phyloP scores from a whole-genome alignment of 108 stramenopile genomes.

The Cyclotella baltica region DNA sequence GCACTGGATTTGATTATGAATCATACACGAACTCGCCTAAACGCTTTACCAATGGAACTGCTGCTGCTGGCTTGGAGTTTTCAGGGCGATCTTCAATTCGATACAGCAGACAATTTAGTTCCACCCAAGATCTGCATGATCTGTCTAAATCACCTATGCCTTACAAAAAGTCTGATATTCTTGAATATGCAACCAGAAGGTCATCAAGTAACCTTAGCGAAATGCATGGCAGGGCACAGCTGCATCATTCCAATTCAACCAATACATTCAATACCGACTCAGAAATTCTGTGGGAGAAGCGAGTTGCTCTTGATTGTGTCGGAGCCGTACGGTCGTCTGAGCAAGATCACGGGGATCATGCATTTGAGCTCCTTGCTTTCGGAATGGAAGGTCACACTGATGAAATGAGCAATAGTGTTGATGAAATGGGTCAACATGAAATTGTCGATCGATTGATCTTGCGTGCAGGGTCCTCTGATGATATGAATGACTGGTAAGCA shows the following conservation, averaged over 20 bases:
- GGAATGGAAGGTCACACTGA: slow-evolving; percentile 37
- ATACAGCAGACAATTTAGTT: slow-evolving; percentile 1
- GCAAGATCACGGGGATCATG: slow-evolving; percentile 65
- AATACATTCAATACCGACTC: slow-evolving; percentile 45
- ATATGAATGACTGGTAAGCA: slow-evolving; percentile 82
- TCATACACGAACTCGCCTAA: slow-evolving; percentile 9
- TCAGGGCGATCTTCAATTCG: neutral
- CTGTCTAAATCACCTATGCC: slow-evolving; percentile 70
- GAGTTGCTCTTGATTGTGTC: slow-evolving; percentile 72
- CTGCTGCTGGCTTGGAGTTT: neutral
- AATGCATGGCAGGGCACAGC: neutral
- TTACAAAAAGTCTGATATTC: slow-evolving; percentile 36
- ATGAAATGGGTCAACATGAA: slow-evolving; percentile 17
- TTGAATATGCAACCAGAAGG: slow-evolving; percentile 12
- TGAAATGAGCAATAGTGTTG: slow-evolving; percentile 24
- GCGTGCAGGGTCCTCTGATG: slow-evolving; percentile 58
- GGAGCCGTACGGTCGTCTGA: slow-evolving; percentile 78
- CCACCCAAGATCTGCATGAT: slow-evolving; percentile 32
- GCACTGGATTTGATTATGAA: slow-evolving; percentile 21
- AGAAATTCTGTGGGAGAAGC: slow-evolving; percentile 74
- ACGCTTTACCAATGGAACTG: slow-evolving; percentile 5
- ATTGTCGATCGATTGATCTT: slow-evolving; percentile 61
- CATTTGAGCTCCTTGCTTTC: slow-evolving; percentile 71
- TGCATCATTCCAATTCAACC: slow-evolving; percentile 36
- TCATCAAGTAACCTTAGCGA: neutral